Evolutionary conservation across 1,284 basidiomycete species (phyloP), one percentile per base, ranked within the genome.

Genomic region (Ganoderma meredithae): DNA sequence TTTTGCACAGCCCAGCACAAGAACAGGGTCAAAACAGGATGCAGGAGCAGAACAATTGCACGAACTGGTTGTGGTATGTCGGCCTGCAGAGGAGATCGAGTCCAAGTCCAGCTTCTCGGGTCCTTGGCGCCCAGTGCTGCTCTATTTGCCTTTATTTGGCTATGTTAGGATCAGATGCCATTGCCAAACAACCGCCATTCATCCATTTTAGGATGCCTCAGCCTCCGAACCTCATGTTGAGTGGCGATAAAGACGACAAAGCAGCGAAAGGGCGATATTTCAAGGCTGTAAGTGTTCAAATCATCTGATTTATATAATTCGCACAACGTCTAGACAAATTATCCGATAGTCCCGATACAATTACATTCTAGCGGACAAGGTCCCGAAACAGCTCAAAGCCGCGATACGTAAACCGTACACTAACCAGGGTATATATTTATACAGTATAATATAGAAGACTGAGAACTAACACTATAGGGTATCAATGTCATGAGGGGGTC

Each of bases 71-170:
- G 43, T 62, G 40, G 27, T 22, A 36, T 49, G 44, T 25, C 31
- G 61, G n/a, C 33, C 43, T 13, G n/a, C 19, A 59, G 56, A 36
- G 56, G n/a, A 59, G 33, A 59, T 25, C 22, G 36, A 40, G 36
- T 19, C 17, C 36, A 59, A 10, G n/a, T 5, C 19, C 56, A 6
- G 19, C 7, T 15, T 31, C 52, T 9, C 5, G 10, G 1, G 3
- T 6, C 17, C 31, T 22, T 22, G 33, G 22, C 56, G 56, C 56
- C 1, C 56, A 59, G 39, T 13, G 56, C 56, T n/a, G 39, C 56
- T 39, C 33, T 69, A 19, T 67, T 70, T 69, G 65, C 8, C 60
- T 6, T 70, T 72, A 17, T 62, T 62, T 62, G 60, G 17, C n/a
- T 19, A 12, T 62, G 31, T 62, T 62, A 52, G 27, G 60, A 31